Conservation (phyloP, 257 asterid genomes). For the Nicotiana paniculata region DNA sequence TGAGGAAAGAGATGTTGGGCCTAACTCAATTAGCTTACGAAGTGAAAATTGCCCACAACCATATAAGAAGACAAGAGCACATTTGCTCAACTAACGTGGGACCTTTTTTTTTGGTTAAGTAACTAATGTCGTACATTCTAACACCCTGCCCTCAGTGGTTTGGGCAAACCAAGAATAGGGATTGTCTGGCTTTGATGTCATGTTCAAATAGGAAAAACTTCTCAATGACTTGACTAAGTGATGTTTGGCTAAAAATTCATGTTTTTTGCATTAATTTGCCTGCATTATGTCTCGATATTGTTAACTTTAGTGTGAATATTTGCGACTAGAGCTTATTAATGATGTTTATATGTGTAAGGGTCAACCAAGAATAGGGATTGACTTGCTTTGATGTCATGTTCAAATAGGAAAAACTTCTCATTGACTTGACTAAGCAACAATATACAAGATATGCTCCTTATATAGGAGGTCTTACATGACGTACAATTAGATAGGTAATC, state of each 20-base stretch:
- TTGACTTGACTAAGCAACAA: neutral
- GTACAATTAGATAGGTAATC: neutral
- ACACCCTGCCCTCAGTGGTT: neutral
- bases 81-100: neutral
- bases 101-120: neutral
- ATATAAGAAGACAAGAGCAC: neutral
- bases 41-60: neutral
- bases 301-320: too few species aligned
- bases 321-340: too few species aligned
- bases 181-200: neutral
- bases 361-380: neutral
- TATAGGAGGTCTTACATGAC: neutral
- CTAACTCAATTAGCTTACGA: neutral
- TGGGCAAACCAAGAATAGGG: neutral
- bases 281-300: too few species aligned
- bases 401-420: neutral
- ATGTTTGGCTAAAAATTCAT: too few species aligned
- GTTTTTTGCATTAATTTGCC: too few species aligned
- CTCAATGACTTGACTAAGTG: neutral
- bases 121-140: neutral
- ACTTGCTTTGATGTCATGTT: neutral
- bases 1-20: neutral
- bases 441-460: neutral
- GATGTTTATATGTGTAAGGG: too few species aligned
- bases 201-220: neutral